phyloP scores from a whole-genome alignment of 1,139 yeast genomes.

The Debaryomycetaceae sp. region DNA sequence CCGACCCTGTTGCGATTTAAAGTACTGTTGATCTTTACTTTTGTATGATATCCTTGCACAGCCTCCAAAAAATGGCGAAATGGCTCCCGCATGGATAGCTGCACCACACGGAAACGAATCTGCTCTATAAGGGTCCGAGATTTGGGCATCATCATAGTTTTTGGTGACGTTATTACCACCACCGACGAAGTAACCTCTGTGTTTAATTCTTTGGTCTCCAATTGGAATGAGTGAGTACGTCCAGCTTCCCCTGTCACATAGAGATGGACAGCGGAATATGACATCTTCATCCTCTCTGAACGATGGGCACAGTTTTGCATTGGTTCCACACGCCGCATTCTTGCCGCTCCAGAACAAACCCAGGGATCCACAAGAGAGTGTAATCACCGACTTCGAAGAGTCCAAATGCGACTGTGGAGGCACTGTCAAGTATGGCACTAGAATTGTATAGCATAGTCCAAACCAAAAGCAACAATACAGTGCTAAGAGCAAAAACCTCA shows the following conservation, averaged over 20 bases:
- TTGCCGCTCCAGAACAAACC: slow-evolving; percentile 65
- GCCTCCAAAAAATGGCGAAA: slow-evolving; percentile 77
- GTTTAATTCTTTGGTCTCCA: slow-evolving; percentile 65
- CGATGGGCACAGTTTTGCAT: slow-evolving; percentile 59
- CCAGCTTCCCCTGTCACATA: slow-evolving; percentile 78
- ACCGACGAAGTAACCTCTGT: slow-evolving; percentile 73
- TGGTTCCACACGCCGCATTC: slow-evolving; percentile 71
- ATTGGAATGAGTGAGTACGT: slow-evolving; percentile 75
- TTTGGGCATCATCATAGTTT: slow-evolving; percentile 12
- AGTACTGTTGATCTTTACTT: slow-evolving; percentile 50
- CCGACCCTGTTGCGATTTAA: slow-evolving; percentile 44
- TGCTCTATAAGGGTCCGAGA: slow-evolving; percentile 69
- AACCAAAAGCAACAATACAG: slow-evolving; percentile 39
- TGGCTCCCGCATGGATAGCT: slow-evolving; percentile 79
- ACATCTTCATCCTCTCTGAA: slow-evolving; percentile 41
- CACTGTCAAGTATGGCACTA: slow-evolving; percentile 37
- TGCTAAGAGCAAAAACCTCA: slow-evolving; percentile 27
- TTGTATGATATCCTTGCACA: slow-evolving; percentile 63
- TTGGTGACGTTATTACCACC: slow-evolving; percentile 46
- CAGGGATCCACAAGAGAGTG: slow-evolving; percentile 39
- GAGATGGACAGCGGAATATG: slow-evolving; percentile 78
- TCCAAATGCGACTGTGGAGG: slow-evolving; percentile 25
- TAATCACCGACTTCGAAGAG: slow-evolving; percentile 17
- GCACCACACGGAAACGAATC: slow-evolving; percentile 91
- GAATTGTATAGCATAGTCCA: slow-evolving; percentile 22